Evolutionary conservation across 768 basidiomycete genomes (phyloP).

Genomic region (Hygrophoropsis aurantiaca): DNA sequence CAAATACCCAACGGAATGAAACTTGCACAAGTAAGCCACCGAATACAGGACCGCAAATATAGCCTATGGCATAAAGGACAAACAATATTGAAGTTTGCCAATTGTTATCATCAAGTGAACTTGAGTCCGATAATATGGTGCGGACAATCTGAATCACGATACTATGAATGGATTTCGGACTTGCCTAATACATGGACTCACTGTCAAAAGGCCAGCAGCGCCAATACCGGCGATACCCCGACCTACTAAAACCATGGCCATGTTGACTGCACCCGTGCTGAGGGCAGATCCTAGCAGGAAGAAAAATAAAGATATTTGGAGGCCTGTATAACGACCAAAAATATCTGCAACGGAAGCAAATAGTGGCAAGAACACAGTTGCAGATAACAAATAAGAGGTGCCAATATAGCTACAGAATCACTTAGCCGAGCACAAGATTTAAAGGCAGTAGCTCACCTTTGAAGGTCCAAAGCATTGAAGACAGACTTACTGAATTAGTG

Average conservation of each 20-base stretch:
- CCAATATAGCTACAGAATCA: slow-evolving; percentile 34
- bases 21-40: slow-evolving; percentile 36
- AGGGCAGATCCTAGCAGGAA: slow-evolving; percentile 41
- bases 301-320: slow-evolving; percentile 35
- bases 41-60: slow-evolving; percentile 37
- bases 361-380: slow-evolving; percentile 43
- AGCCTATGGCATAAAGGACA: slow-evolving; percentile 39
- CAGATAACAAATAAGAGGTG: slow-evolving; percentile 41
- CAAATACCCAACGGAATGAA: slow-evolving; percentile 46
- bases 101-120: slow-evolving; percentile 37
- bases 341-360: slow-evolving; percentile 42
- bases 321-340: slow-evolving; percentile 37
- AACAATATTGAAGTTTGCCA: slow-evolving; percentile 38
- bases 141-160: slow-evolving; percentile 30
- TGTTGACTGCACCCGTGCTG: slow-evolving; percentile 39
- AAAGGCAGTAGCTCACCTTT: background rate
- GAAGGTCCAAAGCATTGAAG: background rate
- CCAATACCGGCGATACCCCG: slow-evolving; percentile 41
- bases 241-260: slow-evolving; percentile 39
- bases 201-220: slow-evolving; percentile 34
- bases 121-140: slow-evolving; percentile 39
- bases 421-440: background rate
- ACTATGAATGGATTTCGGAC: no score
- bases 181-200: slow-evolving; percentile 6
- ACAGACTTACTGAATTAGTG: background rate